Evolutionary conservation across 345 rosid genomes (phyloP).

Genomic region (Brassica rapa): DNA sequence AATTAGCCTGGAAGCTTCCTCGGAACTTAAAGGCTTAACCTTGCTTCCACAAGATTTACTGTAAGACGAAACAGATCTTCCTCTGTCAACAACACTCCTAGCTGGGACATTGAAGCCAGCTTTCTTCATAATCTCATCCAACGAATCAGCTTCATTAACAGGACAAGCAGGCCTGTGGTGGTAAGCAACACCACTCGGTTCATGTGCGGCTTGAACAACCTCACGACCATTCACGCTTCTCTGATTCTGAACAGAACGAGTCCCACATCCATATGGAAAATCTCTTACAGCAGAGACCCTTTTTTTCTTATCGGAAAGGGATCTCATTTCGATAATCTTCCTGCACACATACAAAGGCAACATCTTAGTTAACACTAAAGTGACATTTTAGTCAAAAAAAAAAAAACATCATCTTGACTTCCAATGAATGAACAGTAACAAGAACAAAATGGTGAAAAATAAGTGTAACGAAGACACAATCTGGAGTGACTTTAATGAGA

Average conservation of each 20-base stretch:
- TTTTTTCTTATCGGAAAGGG: not conserved
- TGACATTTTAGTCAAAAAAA: no score
- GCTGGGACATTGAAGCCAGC: conserved; percentile 10
- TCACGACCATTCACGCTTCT: not conserved
- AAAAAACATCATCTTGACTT: not conserved
- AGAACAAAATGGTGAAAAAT: not conserved
- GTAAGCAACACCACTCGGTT: not conserved
- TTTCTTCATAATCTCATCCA: conserved; percentile 21
- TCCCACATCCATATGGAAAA: not conserved
- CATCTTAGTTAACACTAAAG: not conserved
- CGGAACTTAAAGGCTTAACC: conserved; percentile 14
- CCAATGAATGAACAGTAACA: not conserved
- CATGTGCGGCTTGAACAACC: not conserved
- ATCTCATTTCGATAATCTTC: not conserved
- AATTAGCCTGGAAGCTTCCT: conserved; percentile 2
- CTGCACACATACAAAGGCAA: conserved; percentile 8
- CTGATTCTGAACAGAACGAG: not conserved
- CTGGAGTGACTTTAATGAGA: not conserved
- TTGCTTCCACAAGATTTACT: not conserved
- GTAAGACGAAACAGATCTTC: not conserved
- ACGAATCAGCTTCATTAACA: not conserved
- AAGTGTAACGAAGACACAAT: not conserved
- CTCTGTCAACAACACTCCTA: not conserved
- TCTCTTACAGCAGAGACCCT: not conserved
- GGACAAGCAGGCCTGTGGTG: not conserved